Evolutionary conservation across 23 red algal genomes (phyloP), one percentile per base, ranked within the genome.

Genomic region (Cyanidioschyzon merolae): DNA sequence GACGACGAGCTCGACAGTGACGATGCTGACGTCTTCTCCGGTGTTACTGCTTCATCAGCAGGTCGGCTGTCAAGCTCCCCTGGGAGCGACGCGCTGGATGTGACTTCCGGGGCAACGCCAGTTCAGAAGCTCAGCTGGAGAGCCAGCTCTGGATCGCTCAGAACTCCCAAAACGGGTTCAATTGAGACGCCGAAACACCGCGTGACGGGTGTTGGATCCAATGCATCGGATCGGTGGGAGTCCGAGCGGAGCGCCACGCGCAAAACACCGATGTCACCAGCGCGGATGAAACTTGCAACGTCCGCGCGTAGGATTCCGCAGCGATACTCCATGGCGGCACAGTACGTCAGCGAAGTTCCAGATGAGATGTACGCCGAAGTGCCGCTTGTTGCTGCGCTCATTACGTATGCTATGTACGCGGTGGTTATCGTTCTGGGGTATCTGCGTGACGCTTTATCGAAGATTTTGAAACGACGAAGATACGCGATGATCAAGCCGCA

Each of bases 341-440:
- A 71, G 63, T 71, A 71, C 63, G n/a, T 25, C 63, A 12, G 21
- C 12, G 63, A 71, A 25, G 63, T 32, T 7, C 63, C 45, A 0
- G 59, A 81, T 38, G 68, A 58, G 59, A 15, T 81, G 68, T 81
- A 81, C 38, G 78, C 59, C 16, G 34, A 71, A 31, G 50, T 81
- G 59, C 78, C 78, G 16, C 59, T 31, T 36, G 59, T 81, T 40
- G 41, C 68, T 16, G 78, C 78, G 1, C 51, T 83, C 2, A n/a
- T 76, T 0, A 83, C 67, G 37, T 96, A 96, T 51, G 74, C 87
- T 51, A 79, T 77, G 26, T 96, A 96, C 78, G 92, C 87, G 68
- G 82, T 84, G 2, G 68, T 96, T n/a, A 90, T 96, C 57, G 58
- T 84, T 74, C 80, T 90, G 57, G 92, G 92, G 34, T 68, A 96